Evolutionary conservation across 371 early-diverging fungal genomes (phyloP), one percentile per base, ranked within the genome.

Genomic region (Zopfochytrium polystomum): DNA sequence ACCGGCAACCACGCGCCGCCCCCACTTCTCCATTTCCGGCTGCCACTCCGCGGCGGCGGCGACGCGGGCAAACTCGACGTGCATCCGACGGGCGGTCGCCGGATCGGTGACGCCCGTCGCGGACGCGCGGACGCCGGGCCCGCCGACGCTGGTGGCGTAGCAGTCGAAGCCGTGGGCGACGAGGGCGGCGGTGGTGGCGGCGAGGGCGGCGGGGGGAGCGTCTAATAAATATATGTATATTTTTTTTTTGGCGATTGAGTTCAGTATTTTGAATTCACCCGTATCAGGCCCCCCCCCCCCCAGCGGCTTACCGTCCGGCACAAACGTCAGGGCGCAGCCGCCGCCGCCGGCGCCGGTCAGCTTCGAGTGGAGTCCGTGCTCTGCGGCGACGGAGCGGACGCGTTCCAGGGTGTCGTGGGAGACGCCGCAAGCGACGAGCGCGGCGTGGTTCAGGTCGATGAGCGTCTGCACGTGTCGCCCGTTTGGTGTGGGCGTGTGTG

Each of bases 291-390:
- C 25, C n/a, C 15, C n/a, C n/a, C 15, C 1, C 2, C 49, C 18
- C 18, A 55, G 42, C 65, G 65, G 66, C 67, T 71, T 79, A 85
- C 87, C 85, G 55, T 82, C 77, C n/a, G 81, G 82, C 22, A 96
- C 65, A 50, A 92, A 72, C 0, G 90, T 88, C 53, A 97, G 67
- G 9, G 90, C 89, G 66, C 98, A 97, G 1, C 98, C 98, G 31
- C 98, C 98, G 32, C 98, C 98, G 31, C 98, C 96, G n/a, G 93
- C 95, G 22, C 96, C 98, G 0, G 98, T 97, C 43, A 97, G 74
- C 72, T 97, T 97, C 11, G 93, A 81, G 32, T 80, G 78, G 54
- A 94, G 71, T 0, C 85, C 83, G 52, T 78, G 70, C 31, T 63
- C 51, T 0, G 73, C 73, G 0, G 93, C 82, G 15, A 90, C 82